Evolutionary conservation across 1,284 basidiomycete species (phyloP).

Genomic region (Cryptococcus jaspeensis): DNA sequence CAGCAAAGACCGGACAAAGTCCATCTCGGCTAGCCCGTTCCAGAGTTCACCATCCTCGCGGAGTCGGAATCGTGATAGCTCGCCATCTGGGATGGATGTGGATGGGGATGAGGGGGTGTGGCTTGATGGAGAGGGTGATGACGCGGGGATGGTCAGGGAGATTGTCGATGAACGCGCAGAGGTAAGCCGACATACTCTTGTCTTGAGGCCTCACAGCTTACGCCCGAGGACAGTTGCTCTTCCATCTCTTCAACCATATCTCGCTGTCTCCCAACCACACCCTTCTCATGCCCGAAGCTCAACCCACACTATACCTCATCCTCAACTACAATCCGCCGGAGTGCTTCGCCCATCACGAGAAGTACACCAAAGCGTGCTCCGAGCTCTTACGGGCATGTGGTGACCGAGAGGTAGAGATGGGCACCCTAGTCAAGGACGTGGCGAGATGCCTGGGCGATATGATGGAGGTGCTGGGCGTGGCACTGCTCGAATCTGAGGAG

Average conservation of each 20-base stretch:
- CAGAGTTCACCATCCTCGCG: constrained; percentile 2
- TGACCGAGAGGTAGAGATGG: constrained; percentile 8
- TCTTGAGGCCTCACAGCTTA: not conserved
- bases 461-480: not conserved
- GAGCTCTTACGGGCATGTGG: constrained; percentile 22
- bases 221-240: constrained; percentile 24
- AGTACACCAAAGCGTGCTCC: constrained; percentile 11
- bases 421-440: constrained; percentile 11
- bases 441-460: constrained; percentile 5
- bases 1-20: constrained; percentile 4
- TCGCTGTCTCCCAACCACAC: constrained; percentile 21
- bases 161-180: constrained; percentile 1
- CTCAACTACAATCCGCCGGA: constrained; percentile 21
- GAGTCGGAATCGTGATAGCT: constrained; percentile 6
- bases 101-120: constrained; percentile 1
- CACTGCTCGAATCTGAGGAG: not conserved
- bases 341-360: not conserved
- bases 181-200: not conserved
- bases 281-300: not conserved
- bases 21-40: constrained; percentile 8
- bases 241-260: constrained; percentile 37
- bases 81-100: constrained; percentile 10
- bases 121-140: constrained; percentile 5
- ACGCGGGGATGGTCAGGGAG: not conserved
- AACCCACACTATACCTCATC: constrained; percentile 34